Evolutionary conservation across 2,329 filamentous ascomycete species (phyloP).

Genomic region (Cercospora citrullina): DNA sequence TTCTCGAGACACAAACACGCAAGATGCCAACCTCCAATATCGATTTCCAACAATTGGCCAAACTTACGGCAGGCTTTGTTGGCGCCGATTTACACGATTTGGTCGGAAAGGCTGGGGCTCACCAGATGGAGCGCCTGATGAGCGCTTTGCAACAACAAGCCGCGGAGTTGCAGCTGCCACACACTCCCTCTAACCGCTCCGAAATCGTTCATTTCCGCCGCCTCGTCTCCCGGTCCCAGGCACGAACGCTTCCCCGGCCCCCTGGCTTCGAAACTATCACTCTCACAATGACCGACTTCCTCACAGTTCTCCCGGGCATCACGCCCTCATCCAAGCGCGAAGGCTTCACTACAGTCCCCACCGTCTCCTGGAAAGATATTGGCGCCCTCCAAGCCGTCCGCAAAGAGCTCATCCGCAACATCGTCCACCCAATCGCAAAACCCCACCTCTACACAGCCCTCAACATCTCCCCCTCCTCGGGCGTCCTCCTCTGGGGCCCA

Average conservation of each 20-base stretch:
- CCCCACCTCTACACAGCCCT: conserved; percentile 75
- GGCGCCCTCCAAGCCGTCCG: conserved; percentile 80
- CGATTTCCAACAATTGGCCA: conserved; percentile 72
- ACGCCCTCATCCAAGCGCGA: conserved; percentile 84
- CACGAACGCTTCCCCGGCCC: conserved; percentile 51
- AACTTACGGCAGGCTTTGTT: conserved; percentile 87
- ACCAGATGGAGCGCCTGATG: conserved; percentile 63
- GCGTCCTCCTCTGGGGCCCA: conserved; percentile 92
- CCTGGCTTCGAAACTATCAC: conserved; percentile 56
- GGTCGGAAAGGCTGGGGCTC: conserved; percentile 64
- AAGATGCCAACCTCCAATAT: conserved; percentile 66
- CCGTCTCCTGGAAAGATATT: conserved; percentile 90
- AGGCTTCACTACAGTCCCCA: conserved; percentile 90
- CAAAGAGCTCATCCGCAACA: conserved; percentile 77
- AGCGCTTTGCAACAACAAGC: conserved; percentile 50
- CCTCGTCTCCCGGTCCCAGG: conserved; percentile 49
- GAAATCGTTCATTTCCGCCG: conserved; percentile 22
- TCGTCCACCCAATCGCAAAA: conserved; percentile 83
- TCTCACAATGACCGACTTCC: conserved; percentile 69
- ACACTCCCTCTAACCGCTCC: conserved; percentile 44
- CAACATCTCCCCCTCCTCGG: conserved; percentile 78
- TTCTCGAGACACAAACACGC: conserved; percentile 71
- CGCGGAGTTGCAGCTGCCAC: conserved; percentile 35
- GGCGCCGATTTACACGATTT: conserved; percentile 81
- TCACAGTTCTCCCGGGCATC: conserved; percentile 70